Evolutionary conservation across 176 grass and related monocot species (phyloP).

Genomic region (Tuctoria greenei): DNA sequence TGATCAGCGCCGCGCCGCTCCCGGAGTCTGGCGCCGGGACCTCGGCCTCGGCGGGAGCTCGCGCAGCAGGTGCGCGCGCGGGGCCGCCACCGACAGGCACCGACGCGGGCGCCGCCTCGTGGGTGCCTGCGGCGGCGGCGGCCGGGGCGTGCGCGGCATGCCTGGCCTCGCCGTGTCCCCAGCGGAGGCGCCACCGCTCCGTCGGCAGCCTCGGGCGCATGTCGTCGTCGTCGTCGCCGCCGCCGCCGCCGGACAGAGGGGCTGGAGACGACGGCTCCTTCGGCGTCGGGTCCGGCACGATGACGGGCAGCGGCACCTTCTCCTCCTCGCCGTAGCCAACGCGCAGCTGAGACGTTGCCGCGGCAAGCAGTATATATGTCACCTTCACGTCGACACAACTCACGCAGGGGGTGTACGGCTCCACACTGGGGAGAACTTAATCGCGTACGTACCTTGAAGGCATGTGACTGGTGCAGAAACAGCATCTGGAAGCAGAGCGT

Average conservation of each 20-base stretch:
- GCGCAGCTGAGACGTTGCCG: neutral
- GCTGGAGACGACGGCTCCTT: conserved; percentile 23
- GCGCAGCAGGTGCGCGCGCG: conserved; percentile 4
- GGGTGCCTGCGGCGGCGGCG: neutral
- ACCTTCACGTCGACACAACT: neutral
- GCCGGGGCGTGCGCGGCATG: conserved; percentile 5
- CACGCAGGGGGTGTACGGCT: too few relatives aligned
- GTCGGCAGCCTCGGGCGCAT: conserved; percentile 59
- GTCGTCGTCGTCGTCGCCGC: conserved; percentile 23
- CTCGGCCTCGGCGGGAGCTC: neutral
- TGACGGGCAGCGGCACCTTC: conserved; percentile 46
- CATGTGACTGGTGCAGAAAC: conserved; percentile 28
- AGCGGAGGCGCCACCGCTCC: conserved; percentile 37
- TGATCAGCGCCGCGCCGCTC: conserved; percentile 54
- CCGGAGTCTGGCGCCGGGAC: conserved; percentile 43
- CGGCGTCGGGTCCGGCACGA: conserved; percentile 52
- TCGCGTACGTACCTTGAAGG: conserved; percentile 40
- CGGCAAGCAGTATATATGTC: neutral
- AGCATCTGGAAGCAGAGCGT: conserved; percentile 35
- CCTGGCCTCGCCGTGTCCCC: neutral
- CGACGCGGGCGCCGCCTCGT: neutral
- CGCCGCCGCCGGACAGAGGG: conserved; percentile 29
- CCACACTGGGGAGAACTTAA: neutral
- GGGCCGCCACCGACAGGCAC: neutral
- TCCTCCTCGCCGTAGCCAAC: conserved; percentile 15